A percentile compares a stretch with the other conserved stretches of the same genome.
Conservation (phyloP, 2,329 filamentous ascomycete genomes). For the Mycogone perniciosa region DNA sequence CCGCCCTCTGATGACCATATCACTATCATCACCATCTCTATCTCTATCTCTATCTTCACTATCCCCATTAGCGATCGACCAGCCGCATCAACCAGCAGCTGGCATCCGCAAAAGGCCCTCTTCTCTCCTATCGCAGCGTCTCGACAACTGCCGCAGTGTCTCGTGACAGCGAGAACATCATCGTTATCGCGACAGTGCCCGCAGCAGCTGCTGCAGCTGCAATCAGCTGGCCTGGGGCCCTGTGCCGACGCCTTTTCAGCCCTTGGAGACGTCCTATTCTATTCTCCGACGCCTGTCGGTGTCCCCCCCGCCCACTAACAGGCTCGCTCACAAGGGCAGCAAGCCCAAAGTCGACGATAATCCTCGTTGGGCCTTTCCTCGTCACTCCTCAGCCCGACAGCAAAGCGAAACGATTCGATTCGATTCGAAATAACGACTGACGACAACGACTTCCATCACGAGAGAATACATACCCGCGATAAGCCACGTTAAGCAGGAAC, state of each 20-base stretch:
- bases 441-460: too few relatives aligned
- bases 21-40: slow-evolving; percentile 6
- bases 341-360: background rate
- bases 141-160: too few relatives aligned
- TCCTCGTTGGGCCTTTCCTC: background rate
- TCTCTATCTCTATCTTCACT: background rate
- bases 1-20: slow-evolving; percentile 9
- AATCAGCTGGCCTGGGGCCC: too few relatives aligned
- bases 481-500: too few relatives aligned
- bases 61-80: background rate
- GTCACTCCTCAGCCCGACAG: background rate
- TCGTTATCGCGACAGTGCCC: too few relatives aligned
- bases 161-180: too few relatives aligned
- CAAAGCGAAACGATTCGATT: too few relatives aligned
- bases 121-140: background rate
- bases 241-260: background rate
- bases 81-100: slow-evolving; percentile 7
- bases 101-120: background rate
- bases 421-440: too few relatives aligned
- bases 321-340: background rate
- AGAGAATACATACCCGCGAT: too few relatives aligned
- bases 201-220: too few relatives aligned
- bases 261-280: background rate
- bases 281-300: background rate
- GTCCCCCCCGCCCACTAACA: background rate